Percentiles rank a stretch among this genome's conserved stretches.
Evolutionary conservation across 306 rosid genomes (phyloP).

Genomic region (Astragalus membranaceus): DNA sequence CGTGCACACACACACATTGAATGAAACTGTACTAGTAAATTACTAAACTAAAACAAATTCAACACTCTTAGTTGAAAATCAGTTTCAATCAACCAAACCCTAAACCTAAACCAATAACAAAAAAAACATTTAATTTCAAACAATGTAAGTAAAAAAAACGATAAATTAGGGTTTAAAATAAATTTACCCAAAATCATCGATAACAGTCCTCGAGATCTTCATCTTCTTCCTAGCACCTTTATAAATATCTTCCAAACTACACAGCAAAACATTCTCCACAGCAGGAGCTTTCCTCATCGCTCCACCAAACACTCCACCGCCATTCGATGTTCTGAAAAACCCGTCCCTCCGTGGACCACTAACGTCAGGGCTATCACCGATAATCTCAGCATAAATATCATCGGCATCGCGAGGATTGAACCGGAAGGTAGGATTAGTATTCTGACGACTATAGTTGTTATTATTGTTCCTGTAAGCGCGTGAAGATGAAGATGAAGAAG

Average conservation of each 20-base stretch:
- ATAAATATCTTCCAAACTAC: constrained; percentile 85
- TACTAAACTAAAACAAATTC: too few relatives aligned
- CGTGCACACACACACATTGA: too few relatives aligned
- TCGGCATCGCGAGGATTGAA: constrained; percentile 66
- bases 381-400: constrained; percentile 72
- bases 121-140: not conserved
- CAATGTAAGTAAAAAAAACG: not conserved
- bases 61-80: too few relatives aligned
- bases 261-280: constrained; percentile 55
- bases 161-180: constrained; percentile 18
- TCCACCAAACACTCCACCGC: constrained; percentile 20
- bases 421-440: constrained; percentile 30
- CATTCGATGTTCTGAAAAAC: constrained; percentile 47
- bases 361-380: constrained; percentile 37
- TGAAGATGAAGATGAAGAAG: constrained; percentile 27
- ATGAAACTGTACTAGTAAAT: too few relatives aligned
- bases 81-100: too few relatives aligned
- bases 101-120: too few relatives aligned
- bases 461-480: constrained; percentile 15
- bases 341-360: constrained; percentile 38
- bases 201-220: constrained; percentile 74
- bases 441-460: constrained; percentile 33
- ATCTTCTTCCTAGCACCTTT: constrained; percentile 77
- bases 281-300: constrained; percentile 51
- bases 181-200: constrained; percentile 59